Evolutionary conservation across 2,329 filamentous ascomycete species (phyloP).

Genomic region (Trichothecium sympodiale): DNA sequence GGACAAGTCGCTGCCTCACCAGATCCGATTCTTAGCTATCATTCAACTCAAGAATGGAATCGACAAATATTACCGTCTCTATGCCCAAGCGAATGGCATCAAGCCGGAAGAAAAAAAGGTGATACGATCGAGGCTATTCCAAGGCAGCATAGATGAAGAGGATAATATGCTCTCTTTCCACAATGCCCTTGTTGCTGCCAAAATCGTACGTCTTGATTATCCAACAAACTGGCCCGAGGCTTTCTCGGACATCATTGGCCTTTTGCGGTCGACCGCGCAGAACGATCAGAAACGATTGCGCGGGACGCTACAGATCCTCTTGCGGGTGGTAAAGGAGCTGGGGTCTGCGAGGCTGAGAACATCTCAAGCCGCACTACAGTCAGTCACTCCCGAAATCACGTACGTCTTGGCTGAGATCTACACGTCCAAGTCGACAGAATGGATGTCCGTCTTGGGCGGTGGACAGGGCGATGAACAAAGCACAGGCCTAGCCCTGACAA

Average conservation of each 20-base stretch:
- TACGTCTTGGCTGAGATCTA: conserved; percentile 72
- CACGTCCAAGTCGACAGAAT: conserved; percentile 56
- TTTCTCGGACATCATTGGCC: conserved; percentile 46
- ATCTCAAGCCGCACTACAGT: conserved; percentile 66
- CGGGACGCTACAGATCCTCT: conserved; percentile 63
- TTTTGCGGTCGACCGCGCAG: conserved; percentile 43
- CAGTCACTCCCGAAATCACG: conserved; percentile 73
- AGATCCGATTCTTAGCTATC: conserved; percentile 78
- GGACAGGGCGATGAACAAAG: conserved; percentile 47
- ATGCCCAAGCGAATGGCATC: conserved; percentile 50
- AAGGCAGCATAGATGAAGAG: conserved; percentile 66
- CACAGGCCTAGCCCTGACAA: conserved; percentile 55
- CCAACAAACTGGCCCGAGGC: conserved; percentile 71
- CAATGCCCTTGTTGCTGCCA: conserved; percentile 78
- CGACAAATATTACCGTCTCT: conserved; percentile 79
- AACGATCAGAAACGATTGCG: conserved; percentile 56
- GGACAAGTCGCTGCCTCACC: conserved; percentile 62
- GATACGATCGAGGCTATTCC: conserved; percentile 65
- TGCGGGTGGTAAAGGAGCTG: conserved; percentile 86
- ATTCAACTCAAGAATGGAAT: conserved; percentile 96
- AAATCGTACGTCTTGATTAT: conserved; percentile 82
- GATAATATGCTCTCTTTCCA: conserved; percentile 70
- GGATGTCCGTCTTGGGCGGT: conserved; percentile 50
- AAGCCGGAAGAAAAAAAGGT: conserved; percentile 63
- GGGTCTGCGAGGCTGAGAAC: conserved; percentile 66